A percentile compares a stretch with the other conserved stretches of the same genome.
These are phyloP conservation scores for Brassica balearica DNA, from an alignment of 441 rosid species.

Conservation along the genomic window DNA sequence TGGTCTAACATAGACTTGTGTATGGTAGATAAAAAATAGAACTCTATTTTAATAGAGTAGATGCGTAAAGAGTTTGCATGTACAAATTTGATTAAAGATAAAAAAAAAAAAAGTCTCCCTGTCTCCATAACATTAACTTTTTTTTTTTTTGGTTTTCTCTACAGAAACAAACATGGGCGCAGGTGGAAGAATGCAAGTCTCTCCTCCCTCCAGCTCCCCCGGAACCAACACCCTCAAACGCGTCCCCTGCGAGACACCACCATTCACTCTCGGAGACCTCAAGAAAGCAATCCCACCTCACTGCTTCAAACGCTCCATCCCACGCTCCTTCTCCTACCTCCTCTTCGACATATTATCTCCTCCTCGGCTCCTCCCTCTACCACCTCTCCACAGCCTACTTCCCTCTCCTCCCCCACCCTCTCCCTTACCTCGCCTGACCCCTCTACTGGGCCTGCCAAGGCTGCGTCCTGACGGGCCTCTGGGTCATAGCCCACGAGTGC, in stretches of 20 bases:
- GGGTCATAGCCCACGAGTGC: conserved; percentile 97
- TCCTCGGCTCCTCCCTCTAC: conserved; percentile 58
- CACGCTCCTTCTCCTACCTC: conserved; percentile 78
- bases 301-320: conserved; percentile 82
- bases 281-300: conserved; percentile 92
- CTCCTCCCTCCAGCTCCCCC: conserved; percentile 53
- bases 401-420: conserved; percentile 59
- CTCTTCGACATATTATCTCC: conserved; percentile 61
- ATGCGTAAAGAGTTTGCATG: conserved; percentile 7
- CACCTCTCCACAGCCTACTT: conserved; percentile 70
- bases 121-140: background rate
- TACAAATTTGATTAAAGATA: background rate
- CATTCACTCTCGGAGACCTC: conserved; percentile 74
- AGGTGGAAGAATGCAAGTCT: conserved; percentile 84
- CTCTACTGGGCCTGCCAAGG: conserved; percentile 87
- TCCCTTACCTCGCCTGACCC: conserved; percentile 76
- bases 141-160: conserved; percentile 6
- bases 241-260: conserved; percentile 74
- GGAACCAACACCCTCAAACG: conserved; percentile 55
- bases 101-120: background rate
- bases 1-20: too few species aligned
- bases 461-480: conserved; percentile 81
- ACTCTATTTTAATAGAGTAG: too few species aligned
- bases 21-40: too few species aligned
- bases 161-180: conserved; percentile 70